Evolutionary conservation across 2,329 filamentous ascomycete genomes (phyloP), one percentile per base, ranked within the genome.

Genomic region (Penicillium sp.): DNA sequence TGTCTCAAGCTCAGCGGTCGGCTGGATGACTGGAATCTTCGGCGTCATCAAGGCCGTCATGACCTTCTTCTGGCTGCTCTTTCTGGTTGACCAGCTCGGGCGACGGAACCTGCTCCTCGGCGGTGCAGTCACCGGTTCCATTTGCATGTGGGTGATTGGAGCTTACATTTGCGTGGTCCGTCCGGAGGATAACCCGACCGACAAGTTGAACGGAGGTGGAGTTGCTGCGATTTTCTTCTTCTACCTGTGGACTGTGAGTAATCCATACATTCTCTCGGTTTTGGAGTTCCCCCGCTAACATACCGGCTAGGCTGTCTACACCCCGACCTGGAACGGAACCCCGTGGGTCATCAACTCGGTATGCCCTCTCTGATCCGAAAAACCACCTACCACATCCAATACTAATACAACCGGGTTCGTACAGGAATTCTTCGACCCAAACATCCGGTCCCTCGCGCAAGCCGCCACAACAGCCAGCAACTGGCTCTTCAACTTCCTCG

Each of bases 1-100:
- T 15, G 79, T 90, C 8, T 81, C 79, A 0, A 81, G 82, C 1
- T 26, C 50, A 3, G 86, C 83, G 35, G 84, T 82, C 4, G 81
- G 83, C 6, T 82, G 88, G 26, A 89, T 89, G 0, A 92, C 90
- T 0, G 90, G 90, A n/a, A 86, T 92, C 67, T 93, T 91, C 67
- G 90, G 90, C 56, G 87, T 92, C 2, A 86, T 92, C 70, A 92
- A 92, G 81, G 91, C 89, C 0, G 72, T 83, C 0, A 77, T 90
- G 56, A 91, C 90, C 0, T 72, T 91, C 38, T 65, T 91, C 60
- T 92, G 89, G 86, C 80, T 91, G 19, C 78, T 91, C 63, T 86
- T 85, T 75, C 82, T 91, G 30, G 87, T 91, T 64, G 89, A 91
- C 71, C 84, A 84, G 65, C 77, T 88, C 2, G 87, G 87, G 35